Conservation (phyloP, 2,329 filamentous ascomycete species). For the Diatrype stigma region DNA sequence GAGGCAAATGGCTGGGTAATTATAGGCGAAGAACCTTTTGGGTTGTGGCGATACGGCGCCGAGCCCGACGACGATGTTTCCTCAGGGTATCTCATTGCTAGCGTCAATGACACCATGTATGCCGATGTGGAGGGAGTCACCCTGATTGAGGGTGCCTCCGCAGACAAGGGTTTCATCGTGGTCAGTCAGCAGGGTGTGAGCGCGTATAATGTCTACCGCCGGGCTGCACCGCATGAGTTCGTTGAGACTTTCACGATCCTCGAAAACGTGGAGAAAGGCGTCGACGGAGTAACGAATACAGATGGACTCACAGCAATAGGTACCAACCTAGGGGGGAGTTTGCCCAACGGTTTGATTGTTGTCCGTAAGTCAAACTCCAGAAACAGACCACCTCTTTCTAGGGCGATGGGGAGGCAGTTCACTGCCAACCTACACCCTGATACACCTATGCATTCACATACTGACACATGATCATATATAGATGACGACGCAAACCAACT, state of each 20-base stretch:
- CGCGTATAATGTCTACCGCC: conserved; percentile 47
- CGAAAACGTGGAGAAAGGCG: conserved; percentile 33
- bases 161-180: conserved; percentile 44
- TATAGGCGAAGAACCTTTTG: conserved; percentile 48
- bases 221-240: conserved; percentile 44
- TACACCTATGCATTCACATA: background rate
- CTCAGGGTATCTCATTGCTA: conserved; percentile 32
- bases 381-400: background rate
- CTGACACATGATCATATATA: background rate
- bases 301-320: conserved; percentile 48
- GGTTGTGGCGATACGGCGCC: conserved; percentile 48
- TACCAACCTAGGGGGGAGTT: conserved; percentile 35
- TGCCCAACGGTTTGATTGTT: conserved; percentile 42
- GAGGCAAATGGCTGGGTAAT: conserved; percentile 47
- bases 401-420: too few species aligned
- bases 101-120: conserved; percentile 44
- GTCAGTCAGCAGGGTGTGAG: conserved; percentile 51
- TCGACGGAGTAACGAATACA: conserved; percentile 50
- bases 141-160: conserved; percentile 40
- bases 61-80: conserved; percentile 39
- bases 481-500: conserved; percentile 51
- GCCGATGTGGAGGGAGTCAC: conserved; percentile 53
- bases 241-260: conserved; percentile 46
- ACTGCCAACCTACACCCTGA: too few species aligned
- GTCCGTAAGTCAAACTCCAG: conserved; percentile 24